Evolutionary conservation across 2,329 filamentous ascomycete species (phyloP).

Genomic region (Juglanconis sp.): DNA sequence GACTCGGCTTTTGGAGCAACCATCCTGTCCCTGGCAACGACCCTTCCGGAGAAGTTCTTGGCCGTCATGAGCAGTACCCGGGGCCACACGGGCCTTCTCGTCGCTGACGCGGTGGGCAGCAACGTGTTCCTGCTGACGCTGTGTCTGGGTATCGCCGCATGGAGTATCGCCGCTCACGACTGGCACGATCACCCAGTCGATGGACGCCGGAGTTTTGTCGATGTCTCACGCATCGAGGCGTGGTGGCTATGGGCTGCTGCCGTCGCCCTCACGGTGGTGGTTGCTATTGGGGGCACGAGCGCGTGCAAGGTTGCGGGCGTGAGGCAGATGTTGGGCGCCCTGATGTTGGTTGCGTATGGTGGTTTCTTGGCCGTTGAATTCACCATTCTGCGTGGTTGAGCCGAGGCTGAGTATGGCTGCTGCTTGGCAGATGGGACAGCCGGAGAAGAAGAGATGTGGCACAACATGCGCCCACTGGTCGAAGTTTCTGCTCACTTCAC

Average conservation of each 20-base stretch:
- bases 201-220: slow-evolving; percentile 5
- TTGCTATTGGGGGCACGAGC: slow-evolving; percentile 10
- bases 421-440: not conserved
- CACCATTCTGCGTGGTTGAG: slow-evolving; percentile 11
- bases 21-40: slow-evolving; percentile 37
- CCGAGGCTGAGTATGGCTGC: too few species aligned
- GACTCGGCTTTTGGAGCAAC: slow-evolving; percentile 18
- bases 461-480: not conserved
- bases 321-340: slow-evolving; percentile 12
- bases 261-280: slow-evolving; percentile 1
- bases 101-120: slow-evolving; percentile 50
- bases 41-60: slow-evolving; percentile 51
- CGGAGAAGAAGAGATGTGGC: not conserved
- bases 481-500: not conserved
- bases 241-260: slow-evolving; percentile 17
- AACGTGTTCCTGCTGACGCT: slow-evolving; percentile 53
- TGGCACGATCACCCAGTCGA: slow-evolving; percentile 17
- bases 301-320: slow-evolving; percentile 10
- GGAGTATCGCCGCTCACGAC: slow-evolving; percentile 14
- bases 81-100: slow-evolving; percentile 46
- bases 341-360: slow-evolving; percentile 17
- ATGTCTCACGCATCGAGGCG: slow-evolving; percentile 14
- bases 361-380: slow-evolving; percentile 15
- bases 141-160: slow-evolving; percentile 38
- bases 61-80: slow-evolving; percentile 44